Percentiles rank a stretch among this genome's conserved stretches.
These are phyloP conservation scores for Ophiostoma australiae DNA, from an alignment of 2,329 filamentous ascomycete species.

Conservation along the genomic window DNA sequence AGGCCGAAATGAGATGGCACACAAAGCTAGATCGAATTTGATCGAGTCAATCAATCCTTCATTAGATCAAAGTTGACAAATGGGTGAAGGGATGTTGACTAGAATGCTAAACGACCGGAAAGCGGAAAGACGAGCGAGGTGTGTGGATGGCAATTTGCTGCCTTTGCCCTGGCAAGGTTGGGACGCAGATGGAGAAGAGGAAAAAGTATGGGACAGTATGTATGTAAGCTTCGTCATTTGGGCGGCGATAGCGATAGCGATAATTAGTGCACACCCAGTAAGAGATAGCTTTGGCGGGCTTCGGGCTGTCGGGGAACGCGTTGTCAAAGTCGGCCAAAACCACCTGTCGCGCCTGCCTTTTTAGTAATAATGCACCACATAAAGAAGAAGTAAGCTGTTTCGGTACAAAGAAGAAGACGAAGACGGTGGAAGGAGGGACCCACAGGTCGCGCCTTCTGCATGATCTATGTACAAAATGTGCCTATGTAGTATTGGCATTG, in stretches of 20 bases:
- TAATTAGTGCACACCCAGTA: not conserved
- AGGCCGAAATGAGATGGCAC: not conserved
- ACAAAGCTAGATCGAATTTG: not conserved
- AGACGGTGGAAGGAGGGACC: not conserved
- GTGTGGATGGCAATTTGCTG: constrained; percentile 4
- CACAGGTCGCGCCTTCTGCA: not conserved
- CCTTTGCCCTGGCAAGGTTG: constrained; percentile 1
- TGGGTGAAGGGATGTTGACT: not conserved
- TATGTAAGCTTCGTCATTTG: not conserved
- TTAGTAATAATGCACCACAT: not conserved
- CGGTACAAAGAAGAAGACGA: not conserved
- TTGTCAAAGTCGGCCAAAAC: not conserved
- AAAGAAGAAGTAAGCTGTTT: not conserved
- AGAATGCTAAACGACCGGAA: not conserved
- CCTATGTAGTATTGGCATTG: not conserved
- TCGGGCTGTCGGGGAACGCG: not conserved
- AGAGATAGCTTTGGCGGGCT: no score
- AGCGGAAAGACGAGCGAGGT: not conserved
- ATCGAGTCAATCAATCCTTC: not conserved
- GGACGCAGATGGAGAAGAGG: constrained; percentile 8
- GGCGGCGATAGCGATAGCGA: not conserved
- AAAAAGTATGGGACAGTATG: not conserved
- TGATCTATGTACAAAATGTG: not conserved
- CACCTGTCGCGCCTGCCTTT: not conserved
- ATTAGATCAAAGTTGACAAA: not conserved